Evolutionary conservation across 257 asterid species (phyloP), one percentile per base, ranked within the genome.

Genomic region (Penstemon barbatus): DNA sequence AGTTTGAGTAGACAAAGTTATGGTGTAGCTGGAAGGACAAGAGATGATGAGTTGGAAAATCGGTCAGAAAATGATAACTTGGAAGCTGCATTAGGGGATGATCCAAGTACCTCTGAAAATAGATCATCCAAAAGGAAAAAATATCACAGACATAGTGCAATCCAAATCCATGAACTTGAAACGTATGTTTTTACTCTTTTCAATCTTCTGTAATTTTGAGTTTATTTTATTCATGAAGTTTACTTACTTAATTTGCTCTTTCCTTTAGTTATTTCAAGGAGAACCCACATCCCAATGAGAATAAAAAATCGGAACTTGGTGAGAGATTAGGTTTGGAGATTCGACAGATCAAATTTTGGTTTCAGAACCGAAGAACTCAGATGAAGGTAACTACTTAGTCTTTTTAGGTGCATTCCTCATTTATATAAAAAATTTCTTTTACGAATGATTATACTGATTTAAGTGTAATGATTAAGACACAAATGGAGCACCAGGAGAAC

Each of bases 211-310:
- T 43, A 37, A 6, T 38, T 69, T 3, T n/a, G 11, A 4, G 42
- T 62, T 8, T 48, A 43, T 7, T 33, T 51, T 12, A 10, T 41
- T 3, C 3, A 2, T n/a, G 10, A 36, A 6, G 4, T 42, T 65
- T 40, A 45, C 42, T 53, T 70, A 44, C 7, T 42, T 55, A 43
- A 8, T 5, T 38, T 49, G 56, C 70, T 3, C 64, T 8, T 52
- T 33, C 13, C 5, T 68, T 12, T 70, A 92, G 98, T 78, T 69
- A 81, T 59, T 92, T 92, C 83, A 92, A 90, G 80, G 96, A 88
- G 77, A 90, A 86, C 49, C 95, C 96, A 0, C 97, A 92, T 63
- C 98, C 97, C 5, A 96, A 88, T 39, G 98, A 92, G 86, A 92
- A 88, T 65, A 86, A 81, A 41, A 78, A 97, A 58, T 66, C 83